phyloP scores from a whole-genome alignment of 179 eudicot species.

The Spinacia oleracea region DNA sequence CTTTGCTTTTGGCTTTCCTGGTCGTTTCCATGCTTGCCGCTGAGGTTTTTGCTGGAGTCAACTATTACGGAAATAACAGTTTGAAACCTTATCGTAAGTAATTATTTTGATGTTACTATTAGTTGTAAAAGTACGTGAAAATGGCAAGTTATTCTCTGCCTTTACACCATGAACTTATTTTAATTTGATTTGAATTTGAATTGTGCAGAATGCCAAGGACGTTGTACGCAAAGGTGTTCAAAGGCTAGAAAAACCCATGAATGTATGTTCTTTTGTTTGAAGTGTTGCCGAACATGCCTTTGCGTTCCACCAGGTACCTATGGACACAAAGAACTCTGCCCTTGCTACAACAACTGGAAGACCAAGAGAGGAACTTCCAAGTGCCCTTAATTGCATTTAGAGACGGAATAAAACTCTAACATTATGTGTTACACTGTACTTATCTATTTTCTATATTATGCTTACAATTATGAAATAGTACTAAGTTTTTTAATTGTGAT shows the following conservation, averaged over 20 bases:
- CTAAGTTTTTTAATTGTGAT: not conserved
- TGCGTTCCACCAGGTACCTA: conserved; percentile 46
- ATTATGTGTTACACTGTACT: not conserved
- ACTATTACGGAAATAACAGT: conserved; percentile 18
- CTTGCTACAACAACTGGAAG: conserved; percentile 56
- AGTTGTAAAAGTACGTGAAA: too few species aligned
- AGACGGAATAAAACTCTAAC: not conserved
- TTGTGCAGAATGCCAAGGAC: conserved; percentile 27
- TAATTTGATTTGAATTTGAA: not conserved
- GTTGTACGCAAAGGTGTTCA: conserved; percentile 34
- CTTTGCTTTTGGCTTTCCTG: conserved; percentile 24
- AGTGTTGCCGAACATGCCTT: conserved; percentile 41
- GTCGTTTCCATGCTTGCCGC: conserved; percentile 26
- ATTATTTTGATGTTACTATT: not conserved
- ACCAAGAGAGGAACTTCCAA: conserved; percentile 40
- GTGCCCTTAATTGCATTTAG: conserved; percentile 36
- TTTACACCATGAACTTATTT: not conserved
- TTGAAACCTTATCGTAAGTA: conserved; percentile 29
- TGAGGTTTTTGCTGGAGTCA: conserved; percentile 17
- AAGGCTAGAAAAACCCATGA: conserved; percentile 26
- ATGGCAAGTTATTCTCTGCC: not conserved
- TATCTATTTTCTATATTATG: not conserved
- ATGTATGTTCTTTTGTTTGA: conserved; percentile 39
- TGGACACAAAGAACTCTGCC: conserved; percentile 39
- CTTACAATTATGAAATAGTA: not conserved